Evolutionary conservation across 352 stramenopile genomes (phyloP).

Genomic region (Phytophthora palmivora): DNA sequence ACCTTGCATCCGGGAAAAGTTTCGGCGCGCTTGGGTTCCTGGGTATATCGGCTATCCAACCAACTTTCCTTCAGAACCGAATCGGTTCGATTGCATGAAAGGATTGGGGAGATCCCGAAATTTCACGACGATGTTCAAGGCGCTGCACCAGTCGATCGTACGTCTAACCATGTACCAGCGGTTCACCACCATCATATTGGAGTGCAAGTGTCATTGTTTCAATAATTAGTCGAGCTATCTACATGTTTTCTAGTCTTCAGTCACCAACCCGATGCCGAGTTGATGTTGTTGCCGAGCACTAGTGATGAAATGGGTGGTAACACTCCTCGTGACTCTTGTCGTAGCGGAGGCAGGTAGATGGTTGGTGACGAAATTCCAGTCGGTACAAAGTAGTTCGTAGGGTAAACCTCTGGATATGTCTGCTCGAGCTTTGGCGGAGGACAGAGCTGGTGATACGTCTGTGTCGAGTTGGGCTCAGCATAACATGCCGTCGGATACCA

Average conservation of each 20-base stretch:
- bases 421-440: constrained; percentile 16
- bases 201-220: constrained; percentile 11
- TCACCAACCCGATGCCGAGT: constrained; percentile 27
- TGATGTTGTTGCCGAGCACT: constrained; percentile 23
- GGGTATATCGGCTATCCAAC: constrained; percentile 19
- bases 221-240: constrained; percentile 35
- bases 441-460: constrained; percentile 31
- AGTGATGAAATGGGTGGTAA: constrained; percentile 70
- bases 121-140: constrained; percentile 13
- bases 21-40: constrained; percentile 14
- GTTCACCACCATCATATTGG: constrained; percentile 7
- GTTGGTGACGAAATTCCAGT: neutral
- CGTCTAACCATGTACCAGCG: neutral
- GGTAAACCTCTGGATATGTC: constrained; percentile 2
- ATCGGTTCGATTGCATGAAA: constrained; percentile 5
- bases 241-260: constrained; percentile 7
- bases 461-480: constrained; percentile 20
- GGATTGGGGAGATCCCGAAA: constrained; percentile 17
- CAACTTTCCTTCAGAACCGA: neutral
- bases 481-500: constrained; percentile 6
- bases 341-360: constrained; percentile 47
- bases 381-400: constrained; percentile 18
- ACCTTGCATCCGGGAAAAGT: constrained; percentile 7
- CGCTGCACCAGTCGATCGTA: constrained; percentile 1
- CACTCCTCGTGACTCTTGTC: constrained; percentile 38